Conservation (phyloP, 1,284 basidiomycete species). For the Vanrija pseudolonga region DNA sequence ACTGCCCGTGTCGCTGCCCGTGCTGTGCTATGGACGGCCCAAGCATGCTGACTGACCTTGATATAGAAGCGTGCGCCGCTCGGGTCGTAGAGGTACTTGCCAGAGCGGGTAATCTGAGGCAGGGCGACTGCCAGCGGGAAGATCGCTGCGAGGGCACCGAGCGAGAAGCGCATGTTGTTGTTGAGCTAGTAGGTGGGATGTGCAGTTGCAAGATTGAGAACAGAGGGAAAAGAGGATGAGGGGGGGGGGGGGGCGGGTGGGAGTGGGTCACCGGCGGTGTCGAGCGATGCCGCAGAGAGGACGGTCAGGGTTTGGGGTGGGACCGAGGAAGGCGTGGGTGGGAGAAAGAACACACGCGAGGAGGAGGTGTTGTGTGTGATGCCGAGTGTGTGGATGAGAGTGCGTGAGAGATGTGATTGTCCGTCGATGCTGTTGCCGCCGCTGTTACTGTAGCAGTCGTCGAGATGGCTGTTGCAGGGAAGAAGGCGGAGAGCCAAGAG, state of each 20-base stretch:
- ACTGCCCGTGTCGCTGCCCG: neutral
- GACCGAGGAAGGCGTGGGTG: no score
- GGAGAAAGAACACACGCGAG: no score
- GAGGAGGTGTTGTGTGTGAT: no score
- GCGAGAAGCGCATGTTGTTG: slow-evolving; percentile 8
- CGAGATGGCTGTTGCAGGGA: no score
- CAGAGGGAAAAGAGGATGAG: neutral
- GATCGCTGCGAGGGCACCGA: slow-evolving; percentile 8
- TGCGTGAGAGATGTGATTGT: no score
- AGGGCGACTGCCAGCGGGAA: slow-evolving; percentile 30
- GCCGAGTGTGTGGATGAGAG: no score
- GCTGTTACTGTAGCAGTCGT: no score
- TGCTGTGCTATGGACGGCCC: neutral
- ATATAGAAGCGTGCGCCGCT: slow-evolving; percentile 78
- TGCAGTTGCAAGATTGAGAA: neutral
- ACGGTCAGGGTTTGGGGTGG: no score
- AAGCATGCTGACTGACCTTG: slow-evolving; percentile 52
- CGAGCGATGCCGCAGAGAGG: neutral
- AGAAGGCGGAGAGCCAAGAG: no score
- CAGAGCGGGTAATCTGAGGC: slow-evolving; percentile 41
- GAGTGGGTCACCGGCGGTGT: neutral
- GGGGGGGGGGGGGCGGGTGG: neutral
- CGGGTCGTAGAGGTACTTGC: slow-evolving; percentile 69
- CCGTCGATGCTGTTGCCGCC: no score
- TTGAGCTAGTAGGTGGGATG: neutral